Evolutionary conservation across 2,329 filamentous ascomycete species (phyloP).

Genomic region (Hirsutella rhossiliensis): DNA sequence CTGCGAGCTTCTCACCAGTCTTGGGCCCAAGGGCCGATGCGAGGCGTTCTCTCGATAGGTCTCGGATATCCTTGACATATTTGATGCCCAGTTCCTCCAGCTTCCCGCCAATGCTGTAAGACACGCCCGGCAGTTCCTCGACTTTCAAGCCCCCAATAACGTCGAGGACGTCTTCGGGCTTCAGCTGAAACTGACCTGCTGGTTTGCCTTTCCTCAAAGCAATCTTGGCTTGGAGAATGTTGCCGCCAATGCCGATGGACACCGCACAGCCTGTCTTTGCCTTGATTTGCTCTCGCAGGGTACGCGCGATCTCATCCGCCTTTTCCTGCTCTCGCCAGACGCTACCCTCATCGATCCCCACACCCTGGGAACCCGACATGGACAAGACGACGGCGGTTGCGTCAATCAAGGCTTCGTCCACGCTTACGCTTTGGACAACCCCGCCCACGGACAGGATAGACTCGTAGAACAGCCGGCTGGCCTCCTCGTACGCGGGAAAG

Average conservation of each 20-base stretch:
- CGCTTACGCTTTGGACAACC: constrained; percentile 87
- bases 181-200: constrained; percentile 81
- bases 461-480: constrained; percentile 79
- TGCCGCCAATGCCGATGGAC: constrained; percentile 83
- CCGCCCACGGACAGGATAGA: constrained; percentile 70
- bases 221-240: constrained; percentile 84
- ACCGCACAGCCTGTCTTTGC: constrained; percentile 71
- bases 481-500: constrained; percentile 87
- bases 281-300: constrained; percentile 59
- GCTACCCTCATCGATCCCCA: constrained; percentile 51
- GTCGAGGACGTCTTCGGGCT: constrained; percentile 63
- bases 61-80: constrained; percentile 70
- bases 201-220: constrained; percentile 88
- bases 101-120: constrained; percentile 76
- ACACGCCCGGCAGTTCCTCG: constrained; percentile 80
- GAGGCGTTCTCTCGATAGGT: constrained; percentile 64
- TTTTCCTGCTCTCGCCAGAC: constrained; percentile 68
- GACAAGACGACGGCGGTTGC: constrained; percentile 59
- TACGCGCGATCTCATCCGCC: constrained; percentile 55
- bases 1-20: constrained; percentile 81
- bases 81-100: constrained; percentile 78
- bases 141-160: constrained; percentile 70
- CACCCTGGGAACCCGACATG: constrained; percentile 53
- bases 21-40: constrained; percentile 71
- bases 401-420: constrained; percentile 89